Base-by-base conservation (phyloP, 2,329 filamentous ascomycete species). In the Pseudonectria foliicola region DNA sequence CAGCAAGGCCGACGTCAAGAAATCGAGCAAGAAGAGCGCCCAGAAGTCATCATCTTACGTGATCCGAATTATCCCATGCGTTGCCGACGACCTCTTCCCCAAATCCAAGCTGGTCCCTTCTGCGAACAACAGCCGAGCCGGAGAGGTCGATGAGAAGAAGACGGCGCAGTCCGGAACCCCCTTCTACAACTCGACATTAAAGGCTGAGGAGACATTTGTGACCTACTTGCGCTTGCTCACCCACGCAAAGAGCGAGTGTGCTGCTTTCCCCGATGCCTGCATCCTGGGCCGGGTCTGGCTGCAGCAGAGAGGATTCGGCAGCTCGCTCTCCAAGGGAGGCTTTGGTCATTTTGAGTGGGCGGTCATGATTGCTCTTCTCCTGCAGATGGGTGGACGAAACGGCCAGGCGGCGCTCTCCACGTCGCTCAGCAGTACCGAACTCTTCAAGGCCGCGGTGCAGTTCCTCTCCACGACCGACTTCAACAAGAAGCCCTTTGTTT, bases 261-360 rank as follows among this genome's bases (percentile, higher is more conserved):
- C 79, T 11, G 75, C 79, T 4, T 95, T 89, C 59, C 71, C 74
- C 38, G 88, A 95, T 57, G 85, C 88, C 7, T 94, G 87, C 56
- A 70, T 93, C 7, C 71, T 98, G 14, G 92, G 90, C 16, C 79
- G 83, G 38, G 76, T 85, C 36, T 98, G 92, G 92, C 71, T 98
- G 27, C 80, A 81, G 46, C 90, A 96, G 61, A 77, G 90, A 36
- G 88, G 88, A 0, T 85, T 95, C 46, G 73, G 73, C 12, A 75
- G 84, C 29, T 66, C 72, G 14, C 61, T 88, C n/a, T 70, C 76
- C 3, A 66, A 71, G 28, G 90, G 92, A 29, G 92, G 92, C 0
- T 95, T 98, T 56, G 92, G 92, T 3, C 79, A 86, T 46, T 94
- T 95, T 45, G 92, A 98, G 57, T 96, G 87, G 86, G 74, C 84